Conservation (phyloP, 2,329 filamentous ascomycete species). For the Exophiala bonariae region DNA sequence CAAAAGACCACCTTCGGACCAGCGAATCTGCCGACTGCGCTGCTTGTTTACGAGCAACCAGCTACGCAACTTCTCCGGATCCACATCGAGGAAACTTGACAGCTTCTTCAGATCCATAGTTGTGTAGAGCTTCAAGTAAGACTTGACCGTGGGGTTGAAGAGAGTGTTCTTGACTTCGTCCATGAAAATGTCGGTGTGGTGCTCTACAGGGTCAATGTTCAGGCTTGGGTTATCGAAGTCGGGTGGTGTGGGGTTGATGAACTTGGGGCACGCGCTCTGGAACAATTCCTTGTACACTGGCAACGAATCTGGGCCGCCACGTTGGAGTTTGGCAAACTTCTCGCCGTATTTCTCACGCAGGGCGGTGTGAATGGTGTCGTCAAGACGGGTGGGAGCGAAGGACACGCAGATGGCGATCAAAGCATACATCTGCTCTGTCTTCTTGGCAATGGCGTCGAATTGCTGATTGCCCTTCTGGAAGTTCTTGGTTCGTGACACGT, state of each 20-base stretch:
- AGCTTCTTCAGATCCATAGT: constrained; percentile 99
- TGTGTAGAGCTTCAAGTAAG: constrained; percentile 97
- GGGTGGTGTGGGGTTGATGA: constrained; percentile 94
- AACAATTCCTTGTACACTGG: constrained; percentile 98
- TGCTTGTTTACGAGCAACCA: constrained; percentile 99
- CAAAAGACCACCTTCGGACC: constrained; percentile 84
- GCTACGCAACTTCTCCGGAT: constrained; percentile 91
- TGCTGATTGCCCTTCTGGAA: constrained; percentile 95
- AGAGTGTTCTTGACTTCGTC: constrained; percentile 99
- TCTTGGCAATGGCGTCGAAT: constrained; percentile 98
- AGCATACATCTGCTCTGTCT: constrained; percentile 99
- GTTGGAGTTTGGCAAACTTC: constrained; percentile 94
- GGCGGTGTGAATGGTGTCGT: constrained; percentile 98
- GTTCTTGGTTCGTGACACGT: constrained; percentile 98
- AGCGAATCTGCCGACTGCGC: constrained; percentile 92
- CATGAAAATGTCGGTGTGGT: constrained; percentile 98
- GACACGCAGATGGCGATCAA: constrained; percentile 98
- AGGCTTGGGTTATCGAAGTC: constrained; percentile 96
- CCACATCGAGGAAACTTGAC: constrained; percentile 92
- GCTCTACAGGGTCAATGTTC: constrained; percentile 96
- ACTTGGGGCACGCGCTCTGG: constrained; percentile 96
- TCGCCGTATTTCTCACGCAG: constrained; percentile 99
- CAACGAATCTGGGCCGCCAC: constrained; percentile 90
- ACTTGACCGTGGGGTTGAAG: constrained; percentile 92
- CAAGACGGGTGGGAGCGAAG: constrained; percentile 93